Conservation (phyloP, 2,329 filamentous ascomycete species). For the Colletotrichum lentis region DNA sequence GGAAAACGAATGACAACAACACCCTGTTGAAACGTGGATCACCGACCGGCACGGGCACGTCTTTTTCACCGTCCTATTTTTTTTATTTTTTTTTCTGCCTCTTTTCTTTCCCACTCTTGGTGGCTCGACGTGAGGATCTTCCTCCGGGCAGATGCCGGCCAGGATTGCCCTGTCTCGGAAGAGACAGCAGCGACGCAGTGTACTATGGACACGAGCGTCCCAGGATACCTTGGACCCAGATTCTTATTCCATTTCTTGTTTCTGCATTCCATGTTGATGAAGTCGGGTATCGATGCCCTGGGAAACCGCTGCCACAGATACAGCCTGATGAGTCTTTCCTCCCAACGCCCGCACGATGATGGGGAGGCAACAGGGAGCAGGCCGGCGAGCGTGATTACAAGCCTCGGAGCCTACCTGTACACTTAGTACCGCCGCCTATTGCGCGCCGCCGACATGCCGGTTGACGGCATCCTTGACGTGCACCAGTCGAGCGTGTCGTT, state of each 20-base stretch:
- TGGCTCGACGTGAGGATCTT: constrained; percentile 17
- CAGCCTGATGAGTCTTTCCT: not conserved
- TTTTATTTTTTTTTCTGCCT: not conserved
- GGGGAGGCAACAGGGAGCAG: not conserved
- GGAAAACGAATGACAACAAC: not conserved
- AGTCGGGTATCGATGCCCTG: not conserved
- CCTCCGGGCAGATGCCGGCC: not conserved
- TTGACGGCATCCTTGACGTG: not conserved
- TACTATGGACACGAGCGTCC: no score
- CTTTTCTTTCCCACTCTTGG: not conserved
- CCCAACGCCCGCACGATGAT: not conserved
- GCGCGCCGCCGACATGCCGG: not conserved
- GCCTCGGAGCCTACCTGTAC: not conserved
- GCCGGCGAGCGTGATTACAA: not conserved
- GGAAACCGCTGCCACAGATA: not conserved
- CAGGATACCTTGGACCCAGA: no score
- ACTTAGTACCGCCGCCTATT: no score
- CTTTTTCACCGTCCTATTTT: not conserved
- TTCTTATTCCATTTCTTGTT: not conserved
- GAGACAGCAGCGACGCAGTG: not conserved
- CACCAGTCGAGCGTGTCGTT: constrained; percentile 1
- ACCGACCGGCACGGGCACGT: not conserved
- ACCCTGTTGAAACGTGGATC: constrained; percentile 18
- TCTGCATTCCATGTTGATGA: not conserved
- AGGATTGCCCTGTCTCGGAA: constrained; percentile 5